Evolutionary conservation across 1,139 yeast species (phyloP), one percentile per base, ranked within the genome.

Genomic region (Pichia sp.): DNA sequence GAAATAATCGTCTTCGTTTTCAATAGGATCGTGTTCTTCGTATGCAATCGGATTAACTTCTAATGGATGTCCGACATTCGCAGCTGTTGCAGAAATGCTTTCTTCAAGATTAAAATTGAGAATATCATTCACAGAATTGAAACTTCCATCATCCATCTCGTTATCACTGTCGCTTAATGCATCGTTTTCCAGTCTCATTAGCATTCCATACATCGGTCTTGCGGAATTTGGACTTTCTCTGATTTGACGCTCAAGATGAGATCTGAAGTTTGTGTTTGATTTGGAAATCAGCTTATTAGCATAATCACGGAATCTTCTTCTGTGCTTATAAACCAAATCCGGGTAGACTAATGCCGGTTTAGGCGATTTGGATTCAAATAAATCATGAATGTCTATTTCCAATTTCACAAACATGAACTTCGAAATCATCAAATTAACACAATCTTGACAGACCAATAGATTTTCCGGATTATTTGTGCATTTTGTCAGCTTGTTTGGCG

Each of bases 391-490:
- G 40, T 64, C 65, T 37, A 65, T 50, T 33, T 55, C 59, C 22
- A 62, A 34, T 36, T 60, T 62, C 45, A 65, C 36, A 20, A 65
- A 50, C 4, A 63, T 45, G 42, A 55, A 65, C 33, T 60, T 58
- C 15, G 52, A 47, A n/a, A 50, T 22, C 7, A 53, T 45, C 15
- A 50, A 41, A 24, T 49, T 42, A 30, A 61, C 55, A 54, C 68
- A 65, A 12, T 51, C 46, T 15, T 56, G 51, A 48, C 68, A 65
- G 3, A 57, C 55, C 20, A 65, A 40, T 6, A 64, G 47, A 42
- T 62, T 62, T 43, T 64, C 67, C 10, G 66, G 67, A 44, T 59
- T 62, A 42, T 58, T 59, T 17, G 53, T 44, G n/a, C 54, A 52
- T 38, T 48, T 58, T 8, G 52, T 47, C 27, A 52, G 40, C 11